Base-by-base conservation (phyloP, 345 rosid species). In the Alliaria petiolata region DNA sequence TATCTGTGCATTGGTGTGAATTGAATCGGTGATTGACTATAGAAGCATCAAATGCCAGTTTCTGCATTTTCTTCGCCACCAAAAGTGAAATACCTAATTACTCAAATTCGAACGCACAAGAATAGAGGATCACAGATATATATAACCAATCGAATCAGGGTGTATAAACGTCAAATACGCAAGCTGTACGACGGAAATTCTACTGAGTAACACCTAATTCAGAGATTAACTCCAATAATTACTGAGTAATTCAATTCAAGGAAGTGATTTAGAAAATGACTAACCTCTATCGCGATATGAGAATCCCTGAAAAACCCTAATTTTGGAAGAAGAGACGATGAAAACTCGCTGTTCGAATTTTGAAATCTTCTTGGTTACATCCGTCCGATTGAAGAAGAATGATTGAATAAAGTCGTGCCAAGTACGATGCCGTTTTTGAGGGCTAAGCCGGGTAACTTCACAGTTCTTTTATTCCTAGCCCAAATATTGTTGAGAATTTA, bases 291-390 rank as follows among this genome's bases (percentile, higher is more conserved):
- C 43, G 28, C 28, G 61, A 61, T 30, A 5, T 6, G 45, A 30
- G 40, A 44, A 63, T 54, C 55, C 33, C 69, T 34, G 40, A 54
- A 34, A 43, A 72, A 3, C 76, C 76, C 76, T 72, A 72, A 53
- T 22, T 71, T 44, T 33, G 25, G 43, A 49, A 44, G 64, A 54
- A 26, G 39, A 42, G 28, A 25, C 2, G 31, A 69, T 36, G 58
- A 47, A 45, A 26, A 15, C 11, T 69, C 26, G 62, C 36, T 57
- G 16, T 45, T 22, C 44, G 28, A 26, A 47, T 14, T 15, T 56
- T 69, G 54, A 33, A 25, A 31, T 9, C 31, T 16, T 38, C 12
- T 0, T 28, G 25, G 25, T 22, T 3, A 22, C 25, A 36, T 42
- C 53, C 8, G n/a, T 51, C 59, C 36, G n/a, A 58, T 7, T n/a